A percentile compares a stretch with the other conserved stretches of the same genome.
phyloP scores from a whole-genome alignment of 495 filamentous ascomycete species.

The Pseudoneurospora amorphoporcata region DNA sequence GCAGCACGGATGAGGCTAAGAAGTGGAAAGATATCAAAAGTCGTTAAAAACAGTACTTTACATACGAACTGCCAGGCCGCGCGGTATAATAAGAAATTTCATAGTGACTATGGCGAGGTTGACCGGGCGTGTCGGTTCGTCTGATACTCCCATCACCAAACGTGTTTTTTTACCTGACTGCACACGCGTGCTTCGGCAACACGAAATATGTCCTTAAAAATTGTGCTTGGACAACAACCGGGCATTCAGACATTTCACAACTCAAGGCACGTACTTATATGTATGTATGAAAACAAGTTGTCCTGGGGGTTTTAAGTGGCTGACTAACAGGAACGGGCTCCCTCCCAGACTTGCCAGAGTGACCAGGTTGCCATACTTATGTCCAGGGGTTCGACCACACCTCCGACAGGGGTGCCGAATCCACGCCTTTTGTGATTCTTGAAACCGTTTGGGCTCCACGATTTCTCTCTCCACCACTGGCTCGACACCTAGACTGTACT shows the following conservation, averaged over 20 bases:
- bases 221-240: background rate
- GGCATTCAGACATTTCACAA: background rate
- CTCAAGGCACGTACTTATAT: background rate
- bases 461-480: background rate
- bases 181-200: background rate
- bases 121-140: background rate
- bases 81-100: background rate
- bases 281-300: background rate
- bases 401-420: constrained; percentile 14
- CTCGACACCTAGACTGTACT: constrained; percentile 6
- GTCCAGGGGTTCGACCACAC: constrained; percentile 9
- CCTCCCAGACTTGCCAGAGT: background rate
- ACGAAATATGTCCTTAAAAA: background rate
- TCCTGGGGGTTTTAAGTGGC: background rate
- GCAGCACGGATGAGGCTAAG: background rate
- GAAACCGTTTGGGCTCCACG: constrained; percentile 10
- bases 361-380: background rate
- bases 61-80: background rate
- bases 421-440: constrained; percentile 11
- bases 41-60: background rate
- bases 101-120: background rate
- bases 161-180: background rate
- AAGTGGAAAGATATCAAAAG: background rate
- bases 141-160: background rate
- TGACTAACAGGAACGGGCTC: background rate